phyloP scores from a whole-genome alignment of 192 early-diverging fungal genomes.

The Kappamyces sp. region DNA sequence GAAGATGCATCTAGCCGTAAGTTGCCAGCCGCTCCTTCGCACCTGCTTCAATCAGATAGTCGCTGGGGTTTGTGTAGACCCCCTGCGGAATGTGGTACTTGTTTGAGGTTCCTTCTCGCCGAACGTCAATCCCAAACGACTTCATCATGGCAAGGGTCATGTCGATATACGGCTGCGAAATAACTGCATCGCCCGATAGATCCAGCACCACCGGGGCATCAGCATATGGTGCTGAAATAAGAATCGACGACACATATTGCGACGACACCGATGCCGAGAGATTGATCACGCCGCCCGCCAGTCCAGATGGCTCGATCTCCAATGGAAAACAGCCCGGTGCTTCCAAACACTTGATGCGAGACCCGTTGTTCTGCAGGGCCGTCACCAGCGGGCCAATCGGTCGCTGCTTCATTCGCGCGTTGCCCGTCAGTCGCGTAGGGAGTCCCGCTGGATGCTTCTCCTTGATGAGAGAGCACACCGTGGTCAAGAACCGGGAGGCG shows the following conservation, averaged over 20 bases:
- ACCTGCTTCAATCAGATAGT: conserved; percentile 82
- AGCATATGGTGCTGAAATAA: conserved; percentile 94
- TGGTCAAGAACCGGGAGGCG: conserved; percentile 89
- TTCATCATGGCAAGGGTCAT: conserved; percentile 99
- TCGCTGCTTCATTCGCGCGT: conserved; percentile 95
- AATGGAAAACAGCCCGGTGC: conserved; percentile 82
- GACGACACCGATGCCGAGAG: conserved; percentile 91
- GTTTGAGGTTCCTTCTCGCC: conserved; percentile 59
- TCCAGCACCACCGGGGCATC: conserved; percentile 68
- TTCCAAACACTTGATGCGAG: conserved; percentile 69
- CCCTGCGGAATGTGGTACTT: conserved; percentile 77
- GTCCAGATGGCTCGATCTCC: conserved; percentile 70
- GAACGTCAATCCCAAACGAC: conserved; percentile 80
- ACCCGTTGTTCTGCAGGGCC: conserved; percentile 78
- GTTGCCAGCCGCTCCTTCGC: too few relatives aligned
- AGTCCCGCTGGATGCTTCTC: background rate
- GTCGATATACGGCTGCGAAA: conserved; percentile 97
- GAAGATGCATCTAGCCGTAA: conserved; percentile 72
- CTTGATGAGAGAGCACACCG: conserved; percentile 71
- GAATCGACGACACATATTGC: conserved; percentile 96
- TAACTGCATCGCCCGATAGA: conserved; percentile 86
- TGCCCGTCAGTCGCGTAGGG: conserved; percentile 78
- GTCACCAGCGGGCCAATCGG: conserved; percentile 86
- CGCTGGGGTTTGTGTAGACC: conserved; percentile 72
- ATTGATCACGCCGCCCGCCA: conserved; percentile 81